Conservation (phyloP, 192 early-diverging fungal species). For the Gryganskiella cystojenkinii region DNA sequence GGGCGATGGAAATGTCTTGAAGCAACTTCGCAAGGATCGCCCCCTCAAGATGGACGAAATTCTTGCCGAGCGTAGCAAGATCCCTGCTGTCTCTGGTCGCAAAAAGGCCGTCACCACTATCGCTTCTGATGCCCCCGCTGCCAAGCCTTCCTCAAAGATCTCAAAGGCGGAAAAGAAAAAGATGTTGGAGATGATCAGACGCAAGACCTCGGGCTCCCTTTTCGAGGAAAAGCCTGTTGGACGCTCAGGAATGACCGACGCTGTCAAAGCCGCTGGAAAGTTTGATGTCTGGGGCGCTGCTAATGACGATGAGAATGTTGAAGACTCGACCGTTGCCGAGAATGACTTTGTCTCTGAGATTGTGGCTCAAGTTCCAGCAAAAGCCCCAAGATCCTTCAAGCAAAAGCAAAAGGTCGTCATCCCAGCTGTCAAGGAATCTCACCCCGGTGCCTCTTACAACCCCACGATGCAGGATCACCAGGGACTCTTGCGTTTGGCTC, state of each 20-base stretch:
- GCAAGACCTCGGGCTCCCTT: slow-evolving; percentile 31
- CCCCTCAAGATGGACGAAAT: slow-evolving; percentile 88
- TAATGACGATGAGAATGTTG: slow-evolving; percentile 52
- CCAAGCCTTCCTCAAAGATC: slow-evolving; percentile 37
- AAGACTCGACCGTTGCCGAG: slow-evolving; percentile 53
- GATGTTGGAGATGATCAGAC: slow-evolving; percentile 35
- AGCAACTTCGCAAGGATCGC: slow-evolving; percentile 59
- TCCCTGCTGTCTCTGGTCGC: slow-evolving; percentile 61
- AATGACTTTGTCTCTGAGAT: slow-evolving; percentile 37
- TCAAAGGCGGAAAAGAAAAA: slow-evolving; percentile 45
- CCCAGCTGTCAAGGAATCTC: slow-evolving; percentile 78
- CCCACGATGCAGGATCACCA: slow-evolving; percentile 87
- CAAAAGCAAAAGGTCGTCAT: slow-evolving; percentile 58
- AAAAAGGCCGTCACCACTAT: slow-evolving; percentile 13
- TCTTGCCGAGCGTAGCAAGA: slow-evolving; percentile 74
- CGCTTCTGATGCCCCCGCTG: background rate
- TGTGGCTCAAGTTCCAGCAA: slow-evolving; percentile 39
- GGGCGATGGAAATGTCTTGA: slow-evolving; percentile 66
- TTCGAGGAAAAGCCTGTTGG: slow-evolving; percentile 30
- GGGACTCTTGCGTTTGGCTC: slow-evolving; percentile 67
- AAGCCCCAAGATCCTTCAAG: slow-evolving; percentile 57
- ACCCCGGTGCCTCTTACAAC: slow-evolving; percentile 93
- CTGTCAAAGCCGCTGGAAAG: slow-evolving; percentile 52
- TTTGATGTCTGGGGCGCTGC: slow-evolving; percentile 75
- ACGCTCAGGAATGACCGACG: slow-evolving; percentile 40